phyloP scores from a whole-genome alignment of 306 rosid genomes.

The Quercus robur region DNA sequence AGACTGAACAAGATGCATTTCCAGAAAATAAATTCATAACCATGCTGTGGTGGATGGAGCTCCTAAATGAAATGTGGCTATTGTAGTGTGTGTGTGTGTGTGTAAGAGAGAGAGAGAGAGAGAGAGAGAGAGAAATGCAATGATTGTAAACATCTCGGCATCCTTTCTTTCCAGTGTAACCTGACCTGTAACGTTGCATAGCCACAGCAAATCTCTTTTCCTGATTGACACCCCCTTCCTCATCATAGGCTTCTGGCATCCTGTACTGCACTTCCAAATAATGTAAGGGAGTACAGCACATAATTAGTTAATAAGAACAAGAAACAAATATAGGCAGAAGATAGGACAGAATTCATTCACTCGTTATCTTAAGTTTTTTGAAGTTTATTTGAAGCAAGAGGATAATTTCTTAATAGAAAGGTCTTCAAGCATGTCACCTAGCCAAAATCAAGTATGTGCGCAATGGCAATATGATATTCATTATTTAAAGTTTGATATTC shows the following conservation, averaged over 20 bases:
- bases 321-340: background rate
- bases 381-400: background rate
- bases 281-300: constrained; percentile 10
- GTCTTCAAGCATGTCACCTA: background rate
- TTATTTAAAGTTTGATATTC: background rate
- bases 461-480: background rate
- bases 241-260: constrained; percentile 94
- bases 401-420: background rate
- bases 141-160: constrained; percentile 21
- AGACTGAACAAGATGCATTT: constrained; percentile 11
- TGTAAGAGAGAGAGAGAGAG: background rate
- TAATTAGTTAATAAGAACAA: constrained; percentile 13
- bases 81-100: background rate
- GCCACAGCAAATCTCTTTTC: constrained; percentile 90
- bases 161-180: background rate
- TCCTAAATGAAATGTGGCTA: constrained; percentile 2
- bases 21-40: background rate
- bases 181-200: constrained; percentile 57
- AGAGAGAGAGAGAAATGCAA: background rate
- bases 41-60: constrained; percentile 3
- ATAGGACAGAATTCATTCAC: background rate
- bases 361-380: background rate
- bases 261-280: constrained; percentile 65
- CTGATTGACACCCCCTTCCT: constrained; percentile 77
- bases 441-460: background rate